These are phyloP conservation scores for Bisporella sp. DNA, from an alignment of 2,329 filamentous ascomycete genomes.

Conservation along the genomic window DNA sequence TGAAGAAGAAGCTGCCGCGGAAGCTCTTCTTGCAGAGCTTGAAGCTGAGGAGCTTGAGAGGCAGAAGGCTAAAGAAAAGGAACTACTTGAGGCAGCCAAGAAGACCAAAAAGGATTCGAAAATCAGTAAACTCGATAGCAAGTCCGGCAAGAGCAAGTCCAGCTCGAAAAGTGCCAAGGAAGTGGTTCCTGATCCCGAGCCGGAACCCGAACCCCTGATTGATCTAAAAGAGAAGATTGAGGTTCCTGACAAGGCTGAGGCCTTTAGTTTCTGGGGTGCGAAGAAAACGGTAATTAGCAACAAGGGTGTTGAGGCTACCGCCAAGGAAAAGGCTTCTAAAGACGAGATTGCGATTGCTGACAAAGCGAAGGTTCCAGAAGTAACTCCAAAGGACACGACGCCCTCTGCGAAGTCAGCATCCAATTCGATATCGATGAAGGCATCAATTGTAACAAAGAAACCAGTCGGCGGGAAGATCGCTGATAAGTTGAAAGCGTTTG, in stretches of 20 bases:
- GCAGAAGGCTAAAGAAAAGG: constrained; percentile 31
- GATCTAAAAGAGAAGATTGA: constrained; percentile 29
- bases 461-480: constrained; percentile 44
- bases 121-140: constrained; percentile 31
- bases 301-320: constrained; percentile 18
- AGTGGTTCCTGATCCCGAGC: constrained; percentile 20
- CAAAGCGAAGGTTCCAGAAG: constrained; percentile 42
- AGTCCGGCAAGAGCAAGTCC: constrained; percentile 23
- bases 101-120: constrained; percentile 28
- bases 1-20: constrained; percentile 28
- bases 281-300: constrained; percentile 34
- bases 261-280: constrained; percentile 53
- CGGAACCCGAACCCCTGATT: constrained; percentile 15
- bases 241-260: constrained; percentile 18
- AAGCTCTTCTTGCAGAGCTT: constrained; percentile 33
- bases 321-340: constrained; percentile 29
- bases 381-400: constrained; percentile 34
- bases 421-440: constrained; percentile 35
- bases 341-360: constrained; percentile 43
- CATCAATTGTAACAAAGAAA: constrained; percentile 35
- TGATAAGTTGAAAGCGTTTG: constrained; percentile 50
- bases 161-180: constrained; percentile 15
- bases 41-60: constrained; percentile 32
- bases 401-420: constrained; percentile 33
- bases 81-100: constrained; percentile 28